A percentile compares a stretch with the other conserved stretches of the same genome.
Evolutionary conservation across 2,329 filamentous ascomycete species (phyloP).

Genomic region (Aspergillus novoparasiticus): DNA sequence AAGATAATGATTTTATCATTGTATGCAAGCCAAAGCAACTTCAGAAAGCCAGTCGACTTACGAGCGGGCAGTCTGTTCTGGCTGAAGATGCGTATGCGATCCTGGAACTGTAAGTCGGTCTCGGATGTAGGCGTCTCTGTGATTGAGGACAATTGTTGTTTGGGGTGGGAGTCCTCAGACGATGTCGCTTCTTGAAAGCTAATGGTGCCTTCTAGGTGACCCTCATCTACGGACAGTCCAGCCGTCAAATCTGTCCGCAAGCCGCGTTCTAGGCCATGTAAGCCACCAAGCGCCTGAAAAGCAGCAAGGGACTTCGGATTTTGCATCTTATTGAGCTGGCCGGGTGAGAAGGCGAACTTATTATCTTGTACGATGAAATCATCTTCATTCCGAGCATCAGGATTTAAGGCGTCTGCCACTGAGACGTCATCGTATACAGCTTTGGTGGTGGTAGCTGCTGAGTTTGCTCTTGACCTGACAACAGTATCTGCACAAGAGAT

Average conservation of each 20-base stretch:
- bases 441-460: constrained; percentile 29
- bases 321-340: constrained; percentile 82
- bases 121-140: constrained; percentile 13
- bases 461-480: constrained; percentile 37
- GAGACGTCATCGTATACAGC: constrained; percentile 41
- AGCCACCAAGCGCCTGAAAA: constrained; percentile 77
- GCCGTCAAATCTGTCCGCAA: constrained; percentile 70
- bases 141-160: constrained; percentile 3
- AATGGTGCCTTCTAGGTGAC: constrained; percentile 63
- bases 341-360: constrained; percentile 77
- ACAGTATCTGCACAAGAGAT: constrained; percentile 39
- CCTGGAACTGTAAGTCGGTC: constrained; percentile 46
- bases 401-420: constrained; percentile 64
- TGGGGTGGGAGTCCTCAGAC: constrained; percentile 19
- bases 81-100: constrained; percentile 63
- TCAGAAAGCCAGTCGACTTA: constrained; percentile 63
- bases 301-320: constrained; percentile 86
- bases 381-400: constrained; percentile 73
- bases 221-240: constrained; percentile 78
- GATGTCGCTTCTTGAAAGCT: constrained; percentile 70
- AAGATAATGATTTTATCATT: constrained; percentile 75
- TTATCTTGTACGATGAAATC: constrained; percentile 79
- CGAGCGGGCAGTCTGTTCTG: constrained; percentile 66
- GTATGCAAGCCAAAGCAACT: constrained; percentile 68
- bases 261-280: constrained; percentile 77